Conservation (phyloP, 257 asterid species). For the Fraxinus anomala region DNA sequence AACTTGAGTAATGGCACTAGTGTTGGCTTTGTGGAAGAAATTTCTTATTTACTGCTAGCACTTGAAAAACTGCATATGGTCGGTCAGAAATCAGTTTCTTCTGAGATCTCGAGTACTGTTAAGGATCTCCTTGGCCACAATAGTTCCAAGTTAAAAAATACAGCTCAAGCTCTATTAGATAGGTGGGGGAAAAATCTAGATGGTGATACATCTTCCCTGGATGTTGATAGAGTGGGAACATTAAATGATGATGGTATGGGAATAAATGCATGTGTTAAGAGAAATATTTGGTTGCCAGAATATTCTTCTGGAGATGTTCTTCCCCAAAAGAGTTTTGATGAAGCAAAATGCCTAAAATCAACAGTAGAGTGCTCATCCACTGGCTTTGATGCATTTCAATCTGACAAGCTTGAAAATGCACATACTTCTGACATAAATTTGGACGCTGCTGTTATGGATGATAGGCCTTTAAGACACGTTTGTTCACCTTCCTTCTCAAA, state of each 20-base stretch:
- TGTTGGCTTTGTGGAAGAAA: conserved; percentile 46
- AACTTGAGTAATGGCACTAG: conserved; percentile 37
- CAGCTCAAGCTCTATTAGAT: conserved; percentile 49
- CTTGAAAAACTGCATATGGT: conserved; percentile 51
- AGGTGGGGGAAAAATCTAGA: conserved; percentile 49
- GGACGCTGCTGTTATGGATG: conserved; percentile 26
- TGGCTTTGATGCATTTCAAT: conserved; percentile 34
- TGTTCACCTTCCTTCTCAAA: conserved; percentile 29
- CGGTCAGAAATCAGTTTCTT: conserved; percentile 40
- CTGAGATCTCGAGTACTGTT: conserved; percentile 51
- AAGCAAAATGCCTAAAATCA: conserved; percentile 33
- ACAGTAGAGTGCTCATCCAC: conserved; percentile 32
- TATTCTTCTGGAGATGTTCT: conserved; percentile 25
- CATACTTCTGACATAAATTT: conserved; percentile 15
- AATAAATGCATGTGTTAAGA: conserved; percentile 24
- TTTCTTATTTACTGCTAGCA: conserved; percentile 53
- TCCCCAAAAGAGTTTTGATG: conserved; percentile 31
- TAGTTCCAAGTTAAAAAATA: conserved; percentile 50
- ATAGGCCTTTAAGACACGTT: conserved; percentile 13
- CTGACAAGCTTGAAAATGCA: conserved; percentile 28
- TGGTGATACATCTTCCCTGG: conserved; percentile 24
- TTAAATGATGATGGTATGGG: conserved; percentile 31
- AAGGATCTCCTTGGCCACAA: conserved; percentile 53
- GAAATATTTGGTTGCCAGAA: conserved; percentile 30
- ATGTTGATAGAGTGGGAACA: conserved; percentile 32